phyloP scores from a whole-genome alignment of 2,329 filamentous ascomycete genomes.

The Tolypocladium capitatum region DNA sequence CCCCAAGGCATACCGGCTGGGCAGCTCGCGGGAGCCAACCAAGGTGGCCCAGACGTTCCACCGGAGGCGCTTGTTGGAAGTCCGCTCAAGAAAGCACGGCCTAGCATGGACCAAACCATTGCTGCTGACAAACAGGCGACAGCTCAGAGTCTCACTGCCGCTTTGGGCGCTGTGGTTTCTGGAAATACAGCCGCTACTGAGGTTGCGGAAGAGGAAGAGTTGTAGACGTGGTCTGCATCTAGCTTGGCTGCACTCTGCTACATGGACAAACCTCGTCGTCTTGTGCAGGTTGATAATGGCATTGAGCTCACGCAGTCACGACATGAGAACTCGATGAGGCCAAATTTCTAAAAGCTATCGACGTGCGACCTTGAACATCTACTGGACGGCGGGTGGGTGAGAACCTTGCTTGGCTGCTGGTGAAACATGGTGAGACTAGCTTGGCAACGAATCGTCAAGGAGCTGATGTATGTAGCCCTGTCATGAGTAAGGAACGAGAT shows the following conservation, averaged over 20 bases:
- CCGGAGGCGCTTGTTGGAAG: slow-evolving; percentile 43
- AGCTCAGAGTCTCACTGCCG: slow-evolving; percentile 21
- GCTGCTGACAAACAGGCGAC: slow-evolving; percentile 12
- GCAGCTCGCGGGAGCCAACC: slow-evolving; percentile 13
- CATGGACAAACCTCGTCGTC: background rate
- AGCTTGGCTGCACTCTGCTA: background rate
- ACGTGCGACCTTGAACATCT: background rate
- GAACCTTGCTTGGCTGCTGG: background rate
- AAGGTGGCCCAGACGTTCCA: slow-evolving; percentile 17
- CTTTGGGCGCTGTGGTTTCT: slow-evolving; percentile 18
- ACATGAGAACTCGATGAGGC: background rate
- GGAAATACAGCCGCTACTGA: slow-evolving; percentile 4
- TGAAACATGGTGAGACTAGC: background rate
- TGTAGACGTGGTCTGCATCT: background rate
- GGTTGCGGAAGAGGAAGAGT: background rate
- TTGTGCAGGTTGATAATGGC: background rate
- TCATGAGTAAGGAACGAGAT: background rate
- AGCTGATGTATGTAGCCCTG: background rate
- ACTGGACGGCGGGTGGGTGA: background rate
- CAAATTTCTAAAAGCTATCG: background rate
- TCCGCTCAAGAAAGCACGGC: slow-evolving; percentile 63
- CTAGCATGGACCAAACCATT: slow-evolving; percentile 31
- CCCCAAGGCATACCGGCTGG: slow-evolving; percentile 3
- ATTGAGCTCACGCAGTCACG: background rate
- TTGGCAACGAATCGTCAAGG: background rate